Base-by-base conservation (phyloP, 2,329 filamentous ascomycete genomes). In the Alternaria brassicicola region DNA sequence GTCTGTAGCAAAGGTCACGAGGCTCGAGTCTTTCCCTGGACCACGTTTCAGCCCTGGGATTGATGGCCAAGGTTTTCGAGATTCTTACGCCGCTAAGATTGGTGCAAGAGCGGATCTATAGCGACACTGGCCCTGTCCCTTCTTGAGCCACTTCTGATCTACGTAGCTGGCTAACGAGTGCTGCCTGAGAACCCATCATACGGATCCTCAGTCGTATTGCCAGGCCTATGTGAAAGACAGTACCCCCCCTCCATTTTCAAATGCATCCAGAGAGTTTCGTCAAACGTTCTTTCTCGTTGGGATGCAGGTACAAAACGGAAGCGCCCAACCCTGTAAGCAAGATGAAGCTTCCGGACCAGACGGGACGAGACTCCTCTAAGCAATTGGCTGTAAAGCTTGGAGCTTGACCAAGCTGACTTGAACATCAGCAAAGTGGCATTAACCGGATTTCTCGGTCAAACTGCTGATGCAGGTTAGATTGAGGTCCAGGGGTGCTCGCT, bases 361-460 rank as follows among this genome's bases (percentile, higher is more conserved):
- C 74, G 74, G 74, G 73, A 75, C 69, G 73, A 63, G 63, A 63
- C 71, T 63, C 74, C 73, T 59, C 48, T 52, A 59, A 57, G 50
- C 47, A 51, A 62, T 49, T 49, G 67, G 63, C 63, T 65, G 60
- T 57, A 58, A 36, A 52, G 48, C 41, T 59, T 59, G 58, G 68
- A 59, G 66, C 63, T 69, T 63, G 66, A 52, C 52, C 46, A 53
- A 43, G 43, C 45, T 54, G 49, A 46, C 57, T 56, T 65, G 59
- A 59, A 63, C 62, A 58, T 64, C 64, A 57, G 59, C 54, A 69
- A 57, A 66, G 57, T 60, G 62, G 60, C 62, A 65, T 68, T 35
- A 50, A 63, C 55, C 71, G 68, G 55, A 66, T 55, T 42, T 33
- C 39, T 66, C 57, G 68, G 68, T 55, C 64, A 49, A 35, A 39